Base-by-base conservation (phyloP, 164 flowering plant species). In the Umbilicus rupestris region DNA sequence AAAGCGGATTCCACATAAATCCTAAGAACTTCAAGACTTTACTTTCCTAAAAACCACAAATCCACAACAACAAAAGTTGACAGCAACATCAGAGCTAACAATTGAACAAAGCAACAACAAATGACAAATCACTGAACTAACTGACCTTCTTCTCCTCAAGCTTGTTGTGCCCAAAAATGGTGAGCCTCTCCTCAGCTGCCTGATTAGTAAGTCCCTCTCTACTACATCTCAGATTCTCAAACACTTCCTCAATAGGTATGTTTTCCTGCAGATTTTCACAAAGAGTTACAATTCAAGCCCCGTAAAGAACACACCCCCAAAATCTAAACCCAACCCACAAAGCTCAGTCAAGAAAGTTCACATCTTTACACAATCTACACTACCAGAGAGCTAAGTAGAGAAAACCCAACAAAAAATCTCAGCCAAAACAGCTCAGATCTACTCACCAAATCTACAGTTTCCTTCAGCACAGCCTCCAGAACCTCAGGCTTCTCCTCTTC, bases 1-100 rank as follows among this genome's bases (percentile, higher is more conserved):
- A 90, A 10, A 90, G 75, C 64, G 96, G 94, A 62, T 90, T 90
- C 94, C 97, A 90, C 97, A 90, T 90, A 76, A 90, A 90, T 11
- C 92, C 94, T 78, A 90, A 73, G 69, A 88, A 90, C 75, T 88
- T 90, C 73, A 90, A 68, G 63, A 88, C 60, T 73, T 85, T 90
- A 60, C 90, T 88, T 77, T 90, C 97, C 97, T 90, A 52, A 3
- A 52, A 9, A 41, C 12, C 44, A 41, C 44, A 41, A 41, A 41
- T 2, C 7, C 58, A 22, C 58, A 26, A 24, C 11, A 22, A 8
- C 22, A 20, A 20, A 20, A 50, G 28, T 24, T 50, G 10, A 52
- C 15, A 52, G 16, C 16, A 17, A 62, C 45, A 62, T 31, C 41
- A 39, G 24, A 62, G 19, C n/a, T 37, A 33, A 62, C 12, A 62